Percentiles rank a stretch among this genome's conserved stretches.
Evolutionary conservation across 306 rosid genomes (phyloP).

Genomic region (Glycyrrhiza uralensis): DNA sequence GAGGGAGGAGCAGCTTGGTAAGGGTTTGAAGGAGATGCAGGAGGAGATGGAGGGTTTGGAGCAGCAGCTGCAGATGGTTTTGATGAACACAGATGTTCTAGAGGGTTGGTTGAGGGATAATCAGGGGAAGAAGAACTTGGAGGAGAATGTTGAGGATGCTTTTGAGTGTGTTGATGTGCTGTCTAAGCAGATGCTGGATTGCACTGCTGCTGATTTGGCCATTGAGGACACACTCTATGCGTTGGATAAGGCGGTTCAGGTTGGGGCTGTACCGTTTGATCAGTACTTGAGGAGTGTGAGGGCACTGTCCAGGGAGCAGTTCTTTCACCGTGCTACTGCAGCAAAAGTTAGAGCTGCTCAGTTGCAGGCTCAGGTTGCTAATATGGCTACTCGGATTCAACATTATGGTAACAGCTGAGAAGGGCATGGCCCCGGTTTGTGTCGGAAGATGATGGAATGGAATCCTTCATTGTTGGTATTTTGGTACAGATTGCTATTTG

Average conservation of each 20-base stretch:
- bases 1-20: slow-evolving; percentile 52
- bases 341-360: slow-evolving; percentile 83
- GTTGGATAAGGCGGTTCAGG: slow-evolving; percentile 78
- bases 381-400: slow-evolving; percentile 66
- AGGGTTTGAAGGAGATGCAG: slow-evolving; percentile 70
- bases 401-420: slow-evolving; percentile 47
- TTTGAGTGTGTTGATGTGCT: slow-evolving; percentile 65
- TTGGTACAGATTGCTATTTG: slow-evolving; percentile 28
- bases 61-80: slow-evolving; percentile 84
- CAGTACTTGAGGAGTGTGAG: slow-evolving; percentile 86
- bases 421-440: not conserved
- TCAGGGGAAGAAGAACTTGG: slow-evolving; percentile 48
- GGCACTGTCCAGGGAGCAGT: slow-evolving; percentile 80
- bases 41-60: slow-evolving; percentile 85
- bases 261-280: slow-evolving; percentile 67
- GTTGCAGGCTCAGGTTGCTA: slow-evolving; percentile 88
- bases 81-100: slow-evolving; percentile 76
- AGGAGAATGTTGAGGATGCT: slow-evolving; percentile 48
- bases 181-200: slow-evolving; percentile 82
- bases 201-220: slow-evolving; percentile 78
- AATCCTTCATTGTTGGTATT: slow-evolving; percentile 11
- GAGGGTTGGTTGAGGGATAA: slow-evolving; percentile 84
- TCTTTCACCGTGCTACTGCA: slow-evolving; percentile 66
- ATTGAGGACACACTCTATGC: slow-evolving; percentile 80
- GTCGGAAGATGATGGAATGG: not conserved